Evolutionary conservation across 2,329 filamentous ascomycete genomes (phyloP).

Genomic region (Neopestalotiopsis sp.): DNA sequence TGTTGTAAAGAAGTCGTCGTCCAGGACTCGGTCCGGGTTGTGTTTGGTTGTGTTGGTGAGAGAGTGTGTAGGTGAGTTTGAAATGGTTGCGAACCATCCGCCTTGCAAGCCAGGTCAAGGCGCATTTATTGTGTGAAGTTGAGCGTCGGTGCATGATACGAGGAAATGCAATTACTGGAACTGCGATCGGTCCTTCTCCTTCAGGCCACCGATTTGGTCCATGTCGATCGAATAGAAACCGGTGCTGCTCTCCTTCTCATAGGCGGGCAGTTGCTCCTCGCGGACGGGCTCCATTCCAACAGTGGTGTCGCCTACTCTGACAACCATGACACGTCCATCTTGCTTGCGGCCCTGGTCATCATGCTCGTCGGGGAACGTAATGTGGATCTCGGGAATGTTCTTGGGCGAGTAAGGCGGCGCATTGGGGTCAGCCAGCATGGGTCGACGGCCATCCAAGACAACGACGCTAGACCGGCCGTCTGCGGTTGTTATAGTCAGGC

Average conservation of each 20-base stretch:
- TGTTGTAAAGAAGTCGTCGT: conserved; percentile 17
- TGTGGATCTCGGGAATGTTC: conserved; percentile 92
- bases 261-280: conserved; percentile 81
- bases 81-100: neutral
- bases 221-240: conserved; percentile 95
- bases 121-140: neutral
- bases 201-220: conserved; percentile 90
- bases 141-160: neutral
- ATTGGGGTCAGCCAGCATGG: conserved; percentile 76
- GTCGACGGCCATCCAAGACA: conserved; percentile 70
- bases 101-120: too few relatives aligned
- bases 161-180: conserved; percentile 16
- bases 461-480: conserved; percentile 71
- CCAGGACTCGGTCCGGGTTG: conserved; percentile 16
- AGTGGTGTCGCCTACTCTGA: conserved; percentile 85
- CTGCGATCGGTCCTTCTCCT: conserved; percentile 73
- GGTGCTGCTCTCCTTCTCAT: conserved; percentile 78
- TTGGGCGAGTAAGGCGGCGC: conserved; percentile 80
- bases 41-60: neutral
- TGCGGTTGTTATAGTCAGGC: conserved; percentile 63
- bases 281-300: conserved; percentile 89
- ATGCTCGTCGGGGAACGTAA: conserved; percentile 96
- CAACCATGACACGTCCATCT: conserved; percentile 88
- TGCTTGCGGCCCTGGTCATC: conserved; percentile 82
- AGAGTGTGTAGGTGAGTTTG: neutral